A percentile compares a stretch with the other conserved stretches of the same genome.
Evolutionary conservation across 2,329 filamentous ascomycete genomes (phyloP).

Genomic region (Leptodontidium sp.): DNA sequence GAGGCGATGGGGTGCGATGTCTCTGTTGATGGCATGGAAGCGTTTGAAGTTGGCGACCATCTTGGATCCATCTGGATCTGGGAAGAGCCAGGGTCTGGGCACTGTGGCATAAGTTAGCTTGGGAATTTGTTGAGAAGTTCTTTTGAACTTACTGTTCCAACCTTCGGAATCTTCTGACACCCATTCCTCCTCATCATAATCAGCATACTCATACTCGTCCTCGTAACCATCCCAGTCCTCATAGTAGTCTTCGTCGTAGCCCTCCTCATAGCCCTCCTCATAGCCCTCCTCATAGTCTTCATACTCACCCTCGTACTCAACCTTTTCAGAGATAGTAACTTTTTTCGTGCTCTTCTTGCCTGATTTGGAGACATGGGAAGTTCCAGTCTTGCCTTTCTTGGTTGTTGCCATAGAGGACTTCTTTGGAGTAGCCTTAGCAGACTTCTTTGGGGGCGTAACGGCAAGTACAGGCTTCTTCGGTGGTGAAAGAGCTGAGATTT

Average conservation of each 20-base stretch:
- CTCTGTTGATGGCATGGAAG: constrained; percentile 7
- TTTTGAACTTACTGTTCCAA: background rate
- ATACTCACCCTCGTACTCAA: background rate
- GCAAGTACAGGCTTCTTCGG: too few species aligned
- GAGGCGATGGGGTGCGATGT: background rate
- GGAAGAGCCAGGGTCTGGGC: background rate
- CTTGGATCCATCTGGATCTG: background rate
- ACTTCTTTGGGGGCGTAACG: background rate
- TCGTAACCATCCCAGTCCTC: background rate
- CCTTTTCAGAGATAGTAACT: background rate
- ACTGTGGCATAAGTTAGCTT: background rate
- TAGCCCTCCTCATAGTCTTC: background rate
- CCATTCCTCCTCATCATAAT: background rate
- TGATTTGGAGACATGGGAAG: background rate
- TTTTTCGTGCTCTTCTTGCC: background rate
- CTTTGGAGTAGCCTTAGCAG: background rate
- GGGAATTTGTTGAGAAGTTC: background rate
- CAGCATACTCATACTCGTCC: background rate
- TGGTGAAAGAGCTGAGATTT: too few species aligned
- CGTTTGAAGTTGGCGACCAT: constrained; percentile 1
- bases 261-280: background rate
- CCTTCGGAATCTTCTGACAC: background rate
- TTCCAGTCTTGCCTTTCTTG: background rate
- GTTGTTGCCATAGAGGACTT: background rate
- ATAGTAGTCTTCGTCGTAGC: background rate